A percentile compares a stretch with the other conserved stretches of the same genome.
phyloP scores from a whole-genome alignment of 192 early-diverging fungal species.

The Gaertneriomyces sp. region DNA sequence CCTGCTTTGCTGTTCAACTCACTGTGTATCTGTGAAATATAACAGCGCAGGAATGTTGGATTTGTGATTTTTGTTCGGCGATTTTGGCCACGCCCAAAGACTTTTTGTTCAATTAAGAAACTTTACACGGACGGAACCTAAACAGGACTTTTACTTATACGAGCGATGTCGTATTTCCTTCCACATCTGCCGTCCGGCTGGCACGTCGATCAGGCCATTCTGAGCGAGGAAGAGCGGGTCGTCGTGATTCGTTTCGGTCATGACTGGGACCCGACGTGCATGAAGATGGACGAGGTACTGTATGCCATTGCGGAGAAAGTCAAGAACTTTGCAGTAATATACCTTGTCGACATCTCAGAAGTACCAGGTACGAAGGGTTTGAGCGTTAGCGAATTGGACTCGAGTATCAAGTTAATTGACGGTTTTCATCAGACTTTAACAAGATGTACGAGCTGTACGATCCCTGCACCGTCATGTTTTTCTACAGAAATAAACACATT shows the following conservation, averaged over 20 bases:
- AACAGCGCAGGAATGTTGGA: too few species aligned
- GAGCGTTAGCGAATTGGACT: neutral
- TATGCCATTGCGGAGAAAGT: conserved; percentile 90
- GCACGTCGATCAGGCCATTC: conserved; percentile 99
- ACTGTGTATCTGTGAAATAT: too few species aligned
- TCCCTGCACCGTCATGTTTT: conserved; percentile 98
- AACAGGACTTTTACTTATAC: too few species aligned
- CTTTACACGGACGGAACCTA: too few species aligned
- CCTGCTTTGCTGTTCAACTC: too few species aligned
- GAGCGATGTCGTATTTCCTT: conserved; percentile 37
- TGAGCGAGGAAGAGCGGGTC: conserved; percentile 95
- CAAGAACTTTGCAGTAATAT: conserved; percentile 98
- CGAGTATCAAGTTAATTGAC: neutral
- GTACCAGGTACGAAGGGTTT: conserved; percentile 64
- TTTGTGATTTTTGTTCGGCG: too few species aligned
- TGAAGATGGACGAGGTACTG: conserved; percentile 97
- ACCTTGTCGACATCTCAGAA: conserved; percentile 91
- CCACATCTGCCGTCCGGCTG: conserved; percentile 60
- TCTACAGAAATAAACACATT: conserved; percentile 68
- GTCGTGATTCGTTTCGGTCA: conserved; percentile 97
- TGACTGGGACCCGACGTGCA: conserved; percentile 93
- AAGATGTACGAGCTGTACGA: conserved; percentile 99
- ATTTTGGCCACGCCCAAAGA: too few species aligned
- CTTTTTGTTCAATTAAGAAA: too few species aligned
- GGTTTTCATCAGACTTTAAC: conserved; percentile 41